Base-by-base conservation (phyloP, 106 monocot species). In the Apostasia ramifera region DNA sequence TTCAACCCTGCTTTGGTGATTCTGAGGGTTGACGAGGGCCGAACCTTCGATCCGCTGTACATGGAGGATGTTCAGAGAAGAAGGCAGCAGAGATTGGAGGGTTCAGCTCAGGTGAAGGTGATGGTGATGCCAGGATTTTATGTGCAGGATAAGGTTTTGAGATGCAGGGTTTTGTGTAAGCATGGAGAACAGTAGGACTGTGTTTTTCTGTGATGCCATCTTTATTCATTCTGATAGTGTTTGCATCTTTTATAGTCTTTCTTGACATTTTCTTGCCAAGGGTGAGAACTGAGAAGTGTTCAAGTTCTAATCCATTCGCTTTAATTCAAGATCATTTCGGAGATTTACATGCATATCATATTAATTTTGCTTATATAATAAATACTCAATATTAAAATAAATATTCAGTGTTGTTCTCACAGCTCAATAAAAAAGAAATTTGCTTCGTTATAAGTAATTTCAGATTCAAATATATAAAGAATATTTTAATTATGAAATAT, bases 91-190 rank as follows among this genome's bases (percentile, higher is more conserved):
- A 68, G 74, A 75, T 61, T 69, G 5, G 77, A 74, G 42, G 49
- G 53, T 63, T 73, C 73, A 13, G 81, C 66, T 4, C 72, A 38
- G 53, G 95, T 97, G 5, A 92, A 92, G 74, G 50, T 89, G 61
- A 97, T 97, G 95, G 92, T 92, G 10, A 82, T 81, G 82, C 95
- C 95, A 0, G 95, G 95, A 13, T 97, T 97, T 55, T 97, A 97
- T 71, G 86, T 89, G 38, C 81, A 81, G 59, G 89, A 97, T 55
- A 84, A 67, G 71, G 84, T 97, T 47, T 70, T 97, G 47, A 88
- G 74, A 68, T 92, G 92, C 77, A 82, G 82, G 65, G 95, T 97
- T 51, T 48, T 92, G 37, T 89, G 89, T 81, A 89, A 71, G 44
- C 62, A 83, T 68, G 61, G 63, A 2, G 76, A 42, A 62, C 3